These are phyloP conservation scores for Goffeauzyma gilvescens DNA, from an alignment of 768 basidiomycete genomes.

Conservation along the genomic window DNA sequence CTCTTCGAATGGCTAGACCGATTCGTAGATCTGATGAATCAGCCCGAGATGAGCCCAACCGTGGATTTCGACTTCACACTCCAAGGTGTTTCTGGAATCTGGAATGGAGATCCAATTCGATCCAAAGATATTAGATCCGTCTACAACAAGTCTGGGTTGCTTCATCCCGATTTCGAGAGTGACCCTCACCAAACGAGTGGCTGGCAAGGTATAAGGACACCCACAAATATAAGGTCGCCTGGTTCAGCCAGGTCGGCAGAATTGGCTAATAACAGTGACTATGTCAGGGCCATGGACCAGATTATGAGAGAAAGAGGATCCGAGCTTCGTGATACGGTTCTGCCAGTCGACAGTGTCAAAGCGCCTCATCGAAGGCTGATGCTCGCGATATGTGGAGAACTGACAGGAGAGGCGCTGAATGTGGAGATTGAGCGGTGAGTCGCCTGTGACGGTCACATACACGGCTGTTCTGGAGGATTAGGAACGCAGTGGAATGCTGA, in stretches of 20 bases:
- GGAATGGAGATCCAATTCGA: constrained; percentile 10
- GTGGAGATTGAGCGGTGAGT: constrained; percentile 17
- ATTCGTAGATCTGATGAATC: constrained; percentile 19
- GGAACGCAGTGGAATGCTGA: not conserved
- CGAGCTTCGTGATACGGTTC: constrained; percentile 6
- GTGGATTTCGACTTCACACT: constrained; percentile 20
- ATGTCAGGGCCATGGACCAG: constrained; percentile 2
- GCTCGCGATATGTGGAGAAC: constrained; percentile 18
- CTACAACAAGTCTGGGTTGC: no score
- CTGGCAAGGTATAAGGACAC: no score
- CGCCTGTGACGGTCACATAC: not conserved
- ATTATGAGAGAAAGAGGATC: constrained; percentile 4
- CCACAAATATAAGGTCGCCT: no score
- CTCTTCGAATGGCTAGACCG: constrained; percentile 26
- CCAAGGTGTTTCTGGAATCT: constrained; percentile 23
- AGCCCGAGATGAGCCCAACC: constrained; percentile 11
- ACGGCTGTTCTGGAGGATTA: not conserved
- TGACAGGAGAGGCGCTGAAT: constrained; percentile 10
- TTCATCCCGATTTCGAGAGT: no score
- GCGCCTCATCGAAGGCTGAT: constrained; percentile 21
- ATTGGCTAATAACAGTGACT: no score
- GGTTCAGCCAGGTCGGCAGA: no score
- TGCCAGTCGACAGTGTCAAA: constrained; percentile 12
- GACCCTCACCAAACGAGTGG: no score
- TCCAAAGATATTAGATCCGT: not conserved